These are phyloP conservation scores for Parastagonospora avenae DNA, from an alignment of 2,329 filamentous ascomycete species.

Conservation along the genomic window DNA sequence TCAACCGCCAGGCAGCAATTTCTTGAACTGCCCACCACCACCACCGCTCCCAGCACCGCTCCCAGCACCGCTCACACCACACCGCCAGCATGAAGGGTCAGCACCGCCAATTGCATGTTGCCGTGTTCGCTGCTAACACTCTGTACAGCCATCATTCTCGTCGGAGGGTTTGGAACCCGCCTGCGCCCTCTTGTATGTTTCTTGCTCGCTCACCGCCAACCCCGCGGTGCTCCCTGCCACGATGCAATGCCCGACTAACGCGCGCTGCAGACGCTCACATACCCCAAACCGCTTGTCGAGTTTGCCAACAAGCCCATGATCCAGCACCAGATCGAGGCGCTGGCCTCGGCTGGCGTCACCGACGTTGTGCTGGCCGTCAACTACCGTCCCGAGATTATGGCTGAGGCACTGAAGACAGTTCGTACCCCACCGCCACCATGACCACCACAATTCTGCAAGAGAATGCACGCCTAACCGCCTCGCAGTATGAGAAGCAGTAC, in stretches of 20 bases:
- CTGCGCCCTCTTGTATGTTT: slow-evolving; percentile 83
- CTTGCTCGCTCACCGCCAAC: slow-evolving; percentile 14
- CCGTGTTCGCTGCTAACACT: slow-evolving; percentile 12
- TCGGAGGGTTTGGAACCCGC: slow-evolving; percentile 98
- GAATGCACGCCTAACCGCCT: slow-evolving; percentile 15
- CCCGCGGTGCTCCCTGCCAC: slow-evolving; percentile 23
- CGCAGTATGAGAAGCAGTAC: slow-evolving; percentile 83
- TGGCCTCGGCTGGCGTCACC: slow-evolving; percentile 91
- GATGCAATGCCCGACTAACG: slow-evolving; percentile 26
- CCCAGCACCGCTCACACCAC: slow-evolving; percentile 11
- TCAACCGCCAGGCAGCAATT: no score
- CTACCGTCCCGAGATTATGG: slow-evolving; percentile 98
- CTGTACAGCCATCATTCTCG: slow-evolving; percentile 86
- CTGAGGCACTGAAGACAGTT: slow-evolving; percentile 87
- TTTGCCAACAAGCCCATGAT: slow-evolving; percentile 99
- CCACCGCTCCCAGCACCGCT: slow-evolving; percentile 2
- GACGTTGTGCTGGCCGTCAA: slow-evolving; percentile 98
- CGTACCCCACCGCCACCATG: slow-evolving; percentile 33
- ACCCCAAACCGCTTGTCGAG: slow-evolving; percentile 96
- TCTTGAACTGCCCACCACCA: background rate
- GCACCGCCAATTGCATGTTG: slow-evolving; percentile 13
- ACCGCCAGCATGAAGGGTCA: slow-evolving; percentile 49
- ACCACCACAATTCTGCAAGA: background rate
- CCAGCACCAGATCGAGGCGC: slow-evolving; percentile 93
- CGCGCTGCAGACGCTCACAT: slow-evolving; percentile 78